Conservation (phyloP, 192 early-diverging fungal species). For the Coemansia sp. region DNA sequence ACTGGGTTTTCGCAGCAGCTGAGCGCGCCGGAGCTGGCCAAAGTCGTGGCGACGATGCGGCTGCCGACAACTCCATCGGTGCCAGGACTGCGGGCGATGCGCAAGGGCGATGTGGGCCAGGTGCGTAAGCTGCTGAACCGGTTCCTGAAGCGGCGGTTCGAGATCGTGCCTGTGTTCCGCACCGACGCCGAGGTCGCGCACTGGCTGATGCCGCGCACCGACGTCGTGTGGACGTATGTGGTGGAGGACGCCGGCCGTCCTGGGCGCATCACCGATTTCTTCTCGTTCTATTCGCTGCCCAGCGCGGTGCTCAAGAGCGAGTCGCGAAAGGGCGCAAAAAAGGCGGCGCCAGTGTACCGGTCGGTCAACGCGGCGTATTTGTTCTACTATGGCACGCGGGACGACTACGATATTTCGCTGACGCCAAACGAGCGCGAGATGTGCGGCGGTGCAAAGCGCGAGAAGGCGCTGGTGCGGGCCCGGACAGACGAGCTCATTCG, state of each 20-base stretch:
- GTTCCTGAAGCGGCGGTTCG: constrained; percentile 63
- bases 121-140: constrained; percentile 76
- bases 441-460: constrained; percentile 46
- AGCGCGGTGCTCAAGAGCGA: constrained; percentile 71
- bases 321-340: neutral
- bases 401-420: constrained; percentile 36
- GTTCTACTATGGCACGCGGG: constrained; percentile 85
- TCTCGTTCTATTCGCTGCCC: constrained; percentile 95
- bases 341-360: constrained; percentile 14
- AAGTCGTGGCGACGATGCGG: constrained; percentile 18
- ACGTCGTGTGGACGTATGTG: constrained; percentile 94
- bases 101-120: constrained; percentile 67
- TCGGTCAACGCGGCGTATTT: constrained; percentile 89
- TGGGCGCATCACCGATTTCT: constrained; percentile 78
- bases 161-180: constrained; percentile 71
- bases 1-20: constrained; percentile 85
- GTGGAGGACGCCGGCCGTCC: constrained; percentile 69
- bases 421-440: constrained; percentile 36
- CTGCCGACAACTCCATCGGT: constrained; percentile 46
- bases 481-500: constrained; percentile 45
- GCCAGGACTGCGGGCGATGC: constrained; percentile 80
- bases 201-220: constrained; percentile 82
- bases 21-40: constrained; percentile 28
- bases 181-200: constrained; percentile 86
- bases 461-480: constrained; percentile 40